Percentiles rank a stretch among this genome's conserved stretches.
phyloP scores from a whole-genome alignment of 2,329 filamentous ascomycete species.

The Cylindrodendrum hubeiense region DNA sequence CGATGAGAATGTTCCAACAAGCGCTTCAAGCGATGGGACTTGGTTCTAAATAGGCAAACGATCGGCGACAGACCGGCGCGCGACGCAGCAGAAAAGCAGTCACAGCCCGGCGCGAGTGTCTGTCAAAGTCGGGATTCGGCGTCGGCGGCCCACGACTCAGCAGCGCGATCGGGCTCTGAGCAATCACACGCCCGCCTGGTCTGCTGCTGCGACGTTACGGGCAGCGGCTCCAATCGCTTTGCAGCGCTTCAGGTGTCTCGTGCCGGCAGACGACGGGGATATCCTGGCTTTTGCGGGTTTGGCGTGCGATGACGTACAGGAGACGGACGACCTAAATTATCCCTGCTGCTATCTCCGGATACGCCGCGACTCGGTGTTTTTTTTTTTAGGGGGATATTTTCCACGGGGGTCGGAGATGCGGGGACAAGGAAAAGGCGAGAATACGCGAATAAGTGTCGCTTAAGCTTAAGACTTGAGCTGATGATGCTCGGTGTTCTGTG shows the following conservation, averaged over 20 bases:
- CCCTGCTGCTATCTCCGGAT: not conserved
- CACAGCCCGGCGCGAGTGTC: not conserved
- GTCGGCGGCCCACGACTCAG: not conserved
- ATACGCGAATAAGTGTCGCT: not conserved
- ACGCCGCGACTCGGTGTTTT: not conserved
- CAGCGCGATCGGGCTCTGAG: not conserved
- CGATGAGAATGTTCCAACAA: not conserved
- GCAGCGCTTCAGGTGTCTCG: slow-evolving; percentile 26
- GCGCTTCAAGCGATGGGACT: not conserved
- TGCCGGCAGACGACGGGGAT: slow-evolving; percentile 28
- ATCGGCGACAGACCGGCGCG: slow-evolving; percentile 14
- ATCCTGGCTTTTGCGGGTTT: slow-evolving; percentile 14
- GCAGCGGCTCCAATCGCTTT: slow-evolving; percentile 14
- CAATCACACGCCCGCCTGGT: slow-evolving; percentile 24
- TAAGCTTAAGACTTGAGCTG: not conserved
- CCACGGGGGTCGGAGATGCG: not conserved
- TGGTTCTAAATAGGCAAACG: slow-evolving; percentile 17
- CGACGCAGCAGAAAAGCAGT: not conserved
- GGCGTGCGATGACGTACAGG: slow-evolving; percentile 29
- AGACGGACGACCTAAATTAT: not conserved
- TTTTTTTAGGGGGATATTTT: not conserved
- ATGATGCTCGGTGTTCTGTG: not conserved
- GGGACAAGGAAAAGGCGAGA: not conserved
- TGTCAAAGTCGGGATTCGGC: slow-evolving; percentile 23
- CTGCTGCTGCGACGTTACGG: not conserved